A percentile compares a stretch with the other conserved stretches of the same genome.
These are phyloP conservation scores for Annulohypoxylon maeteangense DNA, from an alignment of 495 filamentous ascomycete species.

Conservation along the genomic window DNA sequence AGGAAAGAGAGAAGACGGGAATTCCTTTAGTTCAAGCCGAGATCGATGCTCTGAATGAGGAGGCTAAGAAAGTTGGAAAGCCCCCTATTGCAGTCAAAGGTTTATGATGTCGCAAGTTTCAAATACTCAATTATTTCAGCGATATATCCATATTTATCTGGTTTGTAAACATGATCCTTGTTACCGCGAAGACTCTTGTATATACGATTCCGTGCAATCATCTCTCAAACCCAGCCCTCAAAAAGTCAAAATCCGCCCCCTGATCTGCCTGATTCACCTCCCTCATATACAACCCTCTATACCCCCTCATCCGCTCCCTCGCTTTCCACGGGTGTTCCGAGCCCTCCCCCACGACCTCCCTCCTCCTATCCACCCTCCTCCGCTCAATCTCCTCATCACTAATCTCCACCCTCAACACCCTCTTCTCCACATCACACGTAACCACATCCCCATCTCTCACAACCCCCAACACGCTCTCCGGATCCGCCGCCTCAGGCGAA, in stretches of 20 bases:
- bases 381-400: slow-evolving; percentile 57
- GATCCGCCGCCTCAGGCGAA: slow-evolving; percentile 68
- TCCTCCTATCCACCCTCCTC: slow-evolving; percentile 53
- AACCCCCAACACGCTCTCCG: slow-evolving; percentile 67
- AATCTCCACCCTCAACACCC: slow-evolving; percentile 59
- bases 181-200: neutral
- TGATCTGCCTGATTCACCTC: slow-evolving; percentile 72
- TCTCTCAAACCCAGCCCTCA: slow-evolving; percentile 57
- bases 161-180: neutral
- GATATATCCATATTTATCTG: neutral
- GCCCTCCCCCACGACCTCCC: slow-evolving; percentile 14
- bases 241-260: slow-evolving; percentile 73
- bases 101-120: neutral
- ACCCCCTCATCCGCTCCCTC: slow-evolving; percentile 63
- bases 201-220: neutral
- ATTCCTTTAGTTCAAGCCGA: slow-evolving; percentile 75
- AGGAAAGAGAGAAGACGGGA: slow-evolving; percentile 64
- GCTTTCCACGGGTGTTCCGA: slow-evolving; percentile 47
- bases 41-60: slow-evolving; percentile 71
- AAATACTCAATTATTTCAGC: neutral
- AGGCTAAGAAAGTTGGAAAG: slow-evolving; percentile 67
- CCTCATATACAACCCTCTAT: slow-evolving; percentile 71
- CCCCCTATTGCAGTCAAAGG: slow-evolving; percentile 31
- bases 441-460: slow-evolving; percentile 69
- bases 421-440: slow-evolving; percentile 60